A percentile compares a stretch with the other conserved stretches of the same genome.
Evolutionary conservation across 1,284 basidiomycete species (phyloP).

Genomic region (Psilocybe mexicana): DNA sequence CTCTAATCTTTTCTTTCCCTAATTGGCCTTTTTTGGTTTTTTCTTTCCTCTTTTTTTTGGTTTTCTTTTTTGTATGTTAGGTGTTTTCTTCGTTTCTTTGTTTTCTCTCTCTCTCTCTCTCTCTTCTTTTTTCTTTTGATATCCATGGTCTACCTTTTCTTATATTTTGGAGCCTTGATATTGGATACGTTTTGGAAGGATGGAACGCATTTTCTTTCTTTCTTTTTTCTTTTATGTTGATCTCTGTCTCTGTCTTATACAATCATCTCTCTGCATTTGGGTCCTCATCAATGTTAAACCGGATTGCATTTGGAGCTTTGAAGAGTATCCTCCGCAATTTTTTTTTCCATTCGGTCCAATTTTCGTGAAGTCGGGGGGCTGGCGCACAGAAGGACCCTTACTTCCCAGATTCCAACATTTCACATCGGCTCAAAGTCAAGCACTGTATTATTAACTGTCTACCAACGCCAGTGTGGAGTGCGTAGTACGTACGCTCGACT

Average conservation of each 20-base stretch:
- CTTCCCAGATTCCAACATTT: too few relatives aligned
- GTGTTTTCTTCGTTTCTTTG: not conserved
- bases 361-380: too few relatives aligned
- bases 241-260: not conserved
- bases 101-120: not conserved
- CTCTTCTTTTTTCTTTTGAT: not conserved
- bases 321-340: too few relatives aligned
- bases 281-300: too few relatives aligned
- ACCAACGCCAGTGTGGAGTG: too few relatives aligned
- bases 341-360: too few relatives aligned
- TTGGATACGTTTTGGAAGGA: conserved; percentile 3
- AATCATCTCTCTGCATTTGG: too few relatives aligned
- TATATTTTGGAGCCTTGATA: not conserved
- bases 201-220: not conserved
- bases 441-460: too few relatives aligned
- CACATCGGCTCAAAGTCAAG: too few relatives aligned
- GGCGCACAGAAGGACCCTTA: too few relatives aligned
- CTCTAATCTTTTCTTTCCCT: not conserved
- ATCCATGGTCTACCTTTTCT: not conserved
- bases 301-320: too few relatives aligned
- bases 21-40: not conserved
- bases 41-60: not conserved
- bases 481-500: too few relatives aligned
- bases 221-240: not conserved
- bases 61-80: not conserved